A percentile compares a stretch with the other conserved stretches of the same genome.
Evolutionary conservation across 345 rosid species (phyloP).

Genomic region (Eucalyptus cloeziana): DNA sequence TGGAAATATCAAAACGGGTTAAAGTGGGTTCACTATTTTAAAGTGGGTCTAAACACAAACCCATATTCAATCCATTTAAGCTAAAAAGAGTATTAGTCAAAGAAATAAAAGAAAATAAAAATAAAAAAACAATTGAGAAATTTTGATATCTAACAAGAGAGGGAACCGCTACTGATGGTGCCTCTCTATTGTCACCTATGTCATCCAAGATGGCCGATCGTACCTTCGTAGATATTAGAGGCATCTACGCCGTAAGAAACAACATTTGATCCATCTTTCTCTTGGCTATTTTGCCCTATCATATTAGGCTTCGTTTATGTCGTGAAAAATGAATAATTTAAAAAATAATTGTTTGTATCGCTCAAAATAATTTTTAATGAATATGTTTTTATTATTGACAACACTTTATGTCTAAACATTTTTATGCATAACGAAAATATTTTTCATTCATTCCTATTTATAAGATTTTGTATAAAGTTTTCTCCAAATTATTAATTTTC

Average conservation of each 20-base stretch:
- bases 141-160: neutral
- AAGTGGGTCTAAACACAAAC: neutral
- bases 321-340: neutral
- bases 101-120: neutral
- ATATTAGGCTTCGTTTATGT: neutral
- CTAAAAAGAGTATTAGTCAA: neutral
- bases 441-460: neutral
- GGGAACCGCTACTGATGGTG: neutral
- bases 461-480: neutral
- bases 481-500: neutral
- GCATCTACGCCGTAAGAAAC: neutral
- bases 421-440: too few relatives aligned
- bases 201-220: neutral
- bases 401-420: neutral
- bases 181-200: neutral
- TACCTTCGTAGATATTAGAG: neutral
- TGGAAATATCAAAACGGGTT: neutral
- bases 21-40: neutral
- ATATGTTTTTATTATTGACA: rapidly evolving
- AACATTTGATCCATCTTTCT: neutral
- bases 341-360: rapidly evolving
- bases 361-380: neutral
- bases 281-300: neutral
- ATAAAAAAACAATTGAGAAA: neutral
- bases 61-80: neutral